A percentile compares a stretch with the other conserved stretches of the same genome.
Evolutionary conservation across 306 rosid genomes (phyloP).

Genomic region (Sphenostylis stenocarpa): DNA sequence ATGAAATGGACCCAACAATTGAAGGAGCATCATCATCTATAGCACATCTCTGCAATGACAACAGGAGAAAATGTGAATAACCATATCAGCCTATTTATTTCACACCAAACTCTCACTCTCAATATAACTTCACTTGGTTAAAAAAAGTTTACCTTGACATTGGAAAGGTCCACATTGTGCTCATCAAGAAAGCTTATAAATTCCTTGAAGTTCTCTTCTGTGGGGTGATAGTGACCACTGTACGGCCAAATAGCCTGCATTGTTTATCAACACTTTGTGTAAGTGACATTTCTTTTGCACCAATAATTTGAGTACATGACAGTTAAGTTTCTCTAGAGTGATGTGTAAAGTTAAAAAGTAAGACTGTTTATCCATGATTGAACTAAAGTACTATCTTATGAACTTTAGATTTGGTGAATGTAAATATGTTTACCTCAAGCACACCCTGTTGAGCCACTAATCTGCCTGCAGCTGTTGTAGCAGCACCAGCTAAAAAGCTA

Average conservation of each 20-base stretch:
- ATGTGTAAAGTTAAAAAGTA: background rate
- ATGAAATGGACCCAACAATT: slow-evolving; percentile 36
- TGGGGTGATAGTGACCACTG: slow-evolving; percentile 97
- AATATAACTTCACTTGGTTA: background rate
- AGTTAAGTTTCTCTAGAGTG: background rate
- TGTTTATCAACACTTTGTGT: background rate
- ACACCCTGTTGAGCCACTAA: slow-evolving; percentile 68
- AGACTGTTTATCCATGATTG: background rate
- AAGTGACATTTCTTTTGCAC: slow-evolving; percentile 13
- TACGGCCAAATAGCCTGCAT: slow-evolving; percentile 98
- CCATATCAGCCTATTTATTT: background rate
- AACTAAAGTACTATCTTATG: background rate
- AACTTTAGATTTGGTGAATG: background rate
- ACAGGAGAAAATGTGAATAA: too few relatives aligned
- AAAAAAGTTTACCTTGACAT: slow-evolving; percentile 65
- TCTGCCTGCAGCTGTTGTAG: slow-evolving; percentile 97
- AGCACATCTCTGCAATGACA: slow-evolving; percentile 59
- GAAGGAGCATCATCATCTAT: slow-evolving; percentile 77
- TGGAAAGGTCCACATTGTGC: slow-evolving; percentile 74
- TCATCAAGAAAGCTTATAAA: slow-evolving; percentile 80
- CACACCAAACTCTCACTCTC: background rate
- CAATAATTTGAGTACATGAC: background rate
- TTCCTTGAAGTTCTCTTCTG: slow-evolving; percentile 90
- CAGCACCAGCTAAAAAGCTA: slow-evolving; percentile 90
- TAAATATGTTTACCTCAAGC: slow-evolving; percentile 57